Evolutionary conservation across 1,284 basidiomycete genomes (phyloP).

Genomic region (Gymnopus androsaceus): DNA sequence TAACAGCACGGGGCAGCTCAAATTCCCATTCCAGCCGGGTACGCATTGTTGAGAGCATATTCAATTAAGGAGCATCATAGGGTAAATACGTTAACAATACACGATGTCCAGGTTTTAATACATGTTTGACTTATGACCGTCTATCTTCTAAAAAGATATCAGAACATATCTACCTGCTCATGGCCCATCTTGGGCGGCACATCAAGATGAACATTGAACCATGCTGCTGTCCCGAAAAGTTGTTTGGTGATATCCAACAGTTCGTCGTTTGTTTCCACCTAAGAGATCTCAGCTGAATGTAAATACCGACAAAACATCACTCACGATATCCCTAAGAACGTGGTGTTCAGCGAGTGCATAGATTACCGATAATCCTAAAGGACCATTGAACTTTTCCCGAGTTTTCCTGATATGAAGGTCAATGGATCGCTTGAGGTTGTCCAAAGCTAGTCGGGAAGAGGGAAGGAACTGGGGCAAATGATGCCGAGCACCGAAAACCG

Average conservation of each 20-base stretch:
- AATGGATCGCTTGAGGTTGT: conserved; percentile 38
- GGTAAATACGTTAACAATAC: too few species aligned
- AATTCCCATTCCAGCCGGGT: too few species aligned
- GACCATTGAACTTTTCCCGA: conserved; percentile 31
- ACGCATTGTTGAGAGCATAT: too few species aligned
- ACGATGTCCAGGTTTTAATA: too few species aligned
- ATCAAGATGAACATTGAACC: conserved; percentile 31
- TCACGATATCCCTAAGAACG: conserved; percentile 40
- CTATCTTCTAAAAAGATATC: not conserved
- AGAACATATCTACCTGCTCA: conserved; percentile 14
- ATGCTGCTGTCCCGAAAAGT: conserved; percentile 48
- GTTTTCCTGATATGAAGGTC: conserved; percentile 35
- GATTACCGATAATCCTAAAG: conserved; percentile 39
- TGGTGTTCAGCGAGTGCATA: conserved; percentile 51
- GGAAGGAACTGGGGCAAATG: conserved; percentile 55
- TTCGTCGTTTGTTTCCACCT: conserved; percentile 46
- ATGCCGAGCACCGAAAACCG: conserved; percentile 49
- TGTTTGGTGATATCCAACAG: conserved; percentile 42
- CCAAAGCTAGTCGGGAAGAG: conserved; percentile 44
- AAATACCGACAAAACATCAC: too few species aligned
- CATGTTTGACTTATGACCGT: too few species aligned
- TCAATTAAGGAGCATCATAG: too few species aligned
- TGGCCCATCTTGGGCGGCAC: conserved; percentile 18
- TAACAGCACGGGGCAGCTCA: too few species aligned
- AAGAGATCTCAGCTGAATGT: too few species aligned